Conservation (phyloP, 495 filamentous ascomycete species). For the Staphylotrichum longicolle region DNA sequence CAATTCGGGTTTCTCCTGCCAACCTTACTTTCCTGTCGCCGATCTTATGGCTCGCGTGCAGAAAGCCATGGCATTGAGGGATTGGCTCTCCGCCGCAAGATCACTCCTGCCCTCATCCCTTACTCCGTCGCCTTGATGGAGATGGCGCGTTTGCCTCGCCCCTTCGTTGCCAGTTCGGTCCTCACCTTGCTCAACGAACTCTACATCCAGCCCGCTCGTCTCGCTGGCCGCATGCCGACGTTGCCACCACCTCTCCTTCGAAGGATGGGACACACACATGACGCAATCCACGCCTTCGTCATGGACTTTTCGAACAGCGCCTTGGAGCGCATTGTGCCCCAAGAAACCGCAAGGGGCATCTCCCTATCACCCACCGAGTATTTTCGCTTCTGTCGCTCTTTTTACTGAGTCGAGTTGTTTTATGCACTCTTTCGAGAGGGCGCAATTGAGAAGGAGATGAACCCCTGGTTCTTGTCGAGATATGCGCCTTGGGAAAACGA, state of each 20-base stretch:
- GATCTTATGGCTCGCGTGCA: slow-evolving; percentile 7
- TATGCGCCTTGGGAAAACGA: neutral
- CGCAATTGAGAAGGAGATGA: neutral
- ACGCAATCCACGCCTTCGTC: neutral
- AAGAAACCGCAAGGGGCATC: neutral
- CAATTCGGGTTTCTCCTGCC: slow-evolving; percentile 4
- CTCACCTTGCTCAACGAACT: neutral
- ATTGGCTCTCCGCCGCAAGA: slow-evolving; percentile 9
- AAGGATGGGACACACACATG: neutral
- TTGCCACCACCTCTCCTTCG: neutral
- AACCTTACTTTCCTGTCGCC: neutral
- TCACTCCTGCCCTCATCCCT: slow-evolving; percentile 10
- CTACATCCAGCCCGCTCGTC: neutral
- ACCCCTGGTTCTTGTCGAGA: slow-evolving; percentile 3
- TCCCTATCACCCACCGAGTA: neutral
- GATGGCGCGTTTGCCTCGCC: neutral
- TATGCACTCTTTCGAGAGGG: neutral
- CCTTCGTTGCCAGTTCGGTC: neutral
- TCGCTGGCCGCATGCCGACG: neutral
- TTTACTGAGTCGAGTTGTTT: slow-evolving; percentile 2
- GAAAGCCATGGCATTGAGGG: slow-evolving; percentile 7
- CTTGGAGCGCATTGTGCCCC: neutral
- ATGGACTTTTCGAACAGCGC: neutral
- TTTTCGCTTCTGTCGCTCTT: neutral
- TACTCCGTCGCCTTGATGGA: slow-evolving; percentile 2